Evolutionary conservation across 345 rosid genomes (phyloP), one percentile per base, ranked within the genome.

Genomic region (Arabidopsis arenosa): DNA sequence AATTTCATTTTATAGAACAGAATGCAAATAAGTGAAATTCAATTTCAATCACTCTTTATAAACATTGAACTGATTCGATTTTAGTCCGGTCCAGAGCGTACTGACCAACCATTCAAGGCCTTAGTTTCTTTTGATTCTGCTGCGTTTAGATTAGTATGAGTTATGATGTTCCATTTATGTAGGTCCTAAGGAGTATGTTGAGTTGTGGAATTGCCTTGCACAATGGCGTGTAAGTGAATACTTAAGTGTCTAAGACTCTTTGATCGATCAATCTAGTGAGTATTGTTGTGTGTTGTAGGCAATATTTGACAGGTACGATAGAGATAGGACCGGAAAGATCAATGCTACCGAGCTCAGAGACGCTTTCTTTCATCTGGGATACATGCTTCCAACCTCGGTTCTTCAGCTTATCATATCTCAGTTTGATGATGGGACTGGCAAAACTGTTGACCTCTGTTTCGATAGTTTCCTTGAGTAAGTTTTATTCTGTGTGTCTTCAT

Each of bases 401-500:
- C 89, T 86, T 54, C 83, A 85, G 52, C 72, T 87, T 70, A 68
- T 89, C 55, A 67, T 80, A 9, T 74, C 91, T 56, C 84, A 83
- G 76, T 86, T 83, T 52, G 84, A 84, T 51, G 83, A 82, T 64
- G 82, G 83, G 68, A 87, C 84, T 70, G 82, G 87, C 36, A 41
- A 76, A 30, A 75, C 26, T 70, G 75, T 68, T 14, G 87, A 86
- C 53, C 91, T 91, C 51, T 72, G 74, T 77, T 89, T 89, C 5
- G 88, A 87, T 65, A 81, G 85, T 37, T 91, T 89, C 59, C 83
- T 89, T 35, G 89, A 89, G 97, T 88, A 81, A 81, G 90, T 71
- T 77, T 36, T 68, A 33, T 35, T 59, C 21, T 48, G 13, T 18
- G 3, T 40, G 28, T 62, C 37, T 62, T 48, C 26, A 23, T 41